Base-by-base conservation (phyloP, 495 filamentous ascomycete genomes). In the Tetracladium setigerum region DNA sequence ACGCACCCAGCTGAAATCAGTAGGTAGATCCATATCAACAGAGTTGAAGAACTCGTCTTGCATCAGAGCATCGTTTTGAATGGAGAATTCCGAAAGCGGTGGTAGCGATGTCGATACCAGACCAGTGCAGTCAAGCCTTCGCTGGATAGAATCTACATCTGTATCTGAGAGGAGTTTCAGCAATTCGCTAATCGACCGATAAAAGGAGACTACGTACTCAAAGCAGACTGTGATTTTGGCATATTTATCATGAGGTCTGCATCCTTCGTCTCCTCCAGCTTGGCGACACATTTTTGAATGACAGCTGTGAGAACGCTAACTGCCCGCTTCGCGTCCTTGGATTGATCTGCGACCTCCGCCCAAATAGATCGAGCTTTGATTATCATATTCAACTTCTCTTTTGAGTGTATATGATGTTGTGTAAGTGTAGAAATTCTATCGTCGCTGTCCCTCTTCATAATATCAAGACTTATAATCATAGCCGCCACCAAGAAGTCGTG, bases 401-500 rank as follows among this genome's bases (percentile, higher is more conserved):
- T 24, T 5, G 48, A 40, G n/a, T 34, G 6, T 0, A 46, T 33
- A 13, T 22, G 8, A 30, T 45, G 49, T 17, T n/a, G 31, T 4
- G 24, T 8, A 22, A 35, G 6, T 14, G 30, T 17, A 1, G 16
- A 7, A 0, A 12, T 22, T 2, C 13, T 13, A 1, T 30, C 10
- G 13, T 39, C 4, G n/a, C 8, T 41, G 46, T 27, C 22, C 17
- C 33, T 38, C 35, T 22, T 44, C 45, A 57, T 57, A 9, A 57
- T n/a, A 52, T 57, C 62, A 16, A 73, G 50, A 19, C 63, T 67
- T 7, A 73, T 34, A 8, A 72, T 58, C 65, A 72, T 71, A 38
- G 64, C 68, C 5, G 69, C 71, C 0, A 75, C 55, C 8, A 75
- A 58, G 42, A 70, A 75, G 51, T 75, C 69, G 37, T 73, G 67